Base-by-base conservation (phyloP, 1,284 basidiomycete species). In the Ganoderma sinense region DNA sequence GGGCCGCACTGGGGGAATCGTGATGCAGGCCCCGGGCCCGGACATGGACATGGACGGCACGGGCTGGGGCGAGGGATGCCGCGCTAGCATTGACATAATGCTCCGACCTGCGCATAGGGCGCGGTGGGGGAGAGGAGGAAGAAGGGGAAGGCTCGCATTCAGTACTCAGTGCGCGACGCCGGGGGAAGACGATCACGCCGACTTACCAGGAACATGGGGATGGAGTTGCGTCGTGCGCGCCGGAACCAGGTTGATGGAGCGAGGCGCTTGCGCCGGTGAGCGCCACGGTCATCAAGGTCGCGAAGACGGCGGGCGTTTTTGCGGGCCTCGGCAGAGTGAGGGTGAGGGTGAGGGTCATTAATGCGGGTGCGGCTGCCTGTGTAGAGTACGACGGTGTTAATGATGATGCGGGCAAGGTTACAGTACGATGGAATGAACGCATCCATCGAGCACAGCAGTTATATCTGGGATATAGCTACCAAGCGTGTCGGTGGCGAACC, bases 381-480 rank as follows among this genome's bases (percentile, higher is more conserved):
- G 45, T 53, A 11, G 11, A 59, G 33, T 45, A 26, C n/a, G 58
- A 6, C 18, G 58, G 48, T 14, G 48, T n/a, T 23, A 23, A 59
- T 59, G 36, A 39, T 36, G 58, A 39, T 36, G 36, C 20, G 23
- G 58, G 36, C 40, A 36, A 14, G 36, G 8, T n/a, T n/a, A n/a
- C n/a, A n/a, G n/a, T 59, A 59, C 20, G 36, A 39, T 39, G 58
- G 33, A 39, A 59, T 33, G 16, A 18, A 56, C 39, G 41, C 31
- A 29, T 56, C 41, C 20, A 29, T 23, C 18, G 41, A 51, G 36
- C 33, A 41, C 62, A 36, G 41, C 8, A 45, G 55, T 68, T 68
- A 68, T 68, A 68, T 68, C 62, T 64, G 62, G 3, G 39, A n/a
- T 43, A 56, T 53, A 18, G 66, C 66, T 53, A 53, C 56, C 26